phyloP scores from a whole-genome alignment of 1,284 basidiomycete genomes.

The Inonotus hispidus region DNA sequence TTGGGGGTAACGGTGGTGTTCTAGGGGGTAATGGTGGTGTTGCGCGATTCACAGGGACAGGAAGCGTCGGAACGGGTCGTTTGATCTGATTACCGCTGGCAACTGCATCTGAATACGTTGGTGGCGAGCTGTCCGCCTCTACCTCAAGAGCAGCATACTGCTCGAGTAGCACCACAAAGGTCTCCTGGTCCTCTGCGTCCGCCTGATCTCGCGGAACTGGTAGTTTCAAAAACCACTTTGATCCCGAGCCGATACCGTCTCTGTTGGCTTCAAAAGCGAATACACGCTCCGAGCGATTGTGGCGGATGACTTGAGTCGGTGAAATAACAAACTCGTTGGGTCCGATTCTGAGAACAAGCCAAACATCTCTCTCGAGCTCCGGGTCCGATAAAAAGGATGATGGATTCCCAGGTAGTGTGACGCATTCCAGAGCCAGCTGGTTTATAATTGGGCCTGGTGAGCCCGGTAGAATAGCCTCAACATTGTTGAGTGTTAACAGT shows the following conservation, averaged over 20 bases:
- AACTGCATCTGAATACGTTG: background rate
- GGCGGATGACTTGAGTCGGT: slow-evolving; percentile 13
- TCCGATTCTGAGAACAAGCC: slow-evolving; percentile 57
- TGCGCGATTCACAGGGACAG: background rate
- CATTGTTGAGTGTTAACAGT: slow-evolving; percentile 47
- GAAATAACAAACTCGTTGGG: slow-evolving; percentile 27
- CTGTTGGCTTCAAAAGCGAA: slow-evolving; percentile 42
- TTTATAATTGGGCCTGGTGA: slow-evolving; percentile 33
- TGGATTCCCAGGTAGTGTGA: slow-evolving; percentile 37
- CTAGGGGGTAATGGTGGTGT: slow-evolving; percentile 17
- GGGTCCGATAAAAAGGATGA: background rate
- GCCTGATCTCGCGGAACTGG: slow-evolving; percentile 27
- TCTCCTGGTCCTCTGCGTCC: slow-evolving; percentile 55
- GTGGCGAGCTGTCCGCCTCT: slow-evolving; percentile 2
- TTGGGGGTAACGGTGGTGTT: slow-evolving; percentile 1
- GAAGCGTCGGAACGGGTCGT: slow-evolving; percentile 13
- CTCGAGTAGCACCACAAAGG: slow-evolving; percentile 62
- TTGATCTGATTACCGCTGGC: background rate
- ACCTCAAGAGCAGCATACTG: slow-evolving; percentile 51
- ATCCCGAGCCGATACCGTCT: background rate
- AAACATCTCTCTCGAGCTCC: slow-evolving; percentile 41
- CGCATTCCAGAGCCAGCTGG: slow-evolving; percentile 47
- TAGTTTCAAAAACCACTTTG: slow-evolving; percentile 10
- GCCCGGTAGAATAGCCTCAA: slow-evolving; percentile 34
- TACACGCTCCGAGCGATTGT: slow-evolving; percentile 30